Conservation (phyloP, 805 yeast species). For the Alloascoidea hylecoeti region DNA sequence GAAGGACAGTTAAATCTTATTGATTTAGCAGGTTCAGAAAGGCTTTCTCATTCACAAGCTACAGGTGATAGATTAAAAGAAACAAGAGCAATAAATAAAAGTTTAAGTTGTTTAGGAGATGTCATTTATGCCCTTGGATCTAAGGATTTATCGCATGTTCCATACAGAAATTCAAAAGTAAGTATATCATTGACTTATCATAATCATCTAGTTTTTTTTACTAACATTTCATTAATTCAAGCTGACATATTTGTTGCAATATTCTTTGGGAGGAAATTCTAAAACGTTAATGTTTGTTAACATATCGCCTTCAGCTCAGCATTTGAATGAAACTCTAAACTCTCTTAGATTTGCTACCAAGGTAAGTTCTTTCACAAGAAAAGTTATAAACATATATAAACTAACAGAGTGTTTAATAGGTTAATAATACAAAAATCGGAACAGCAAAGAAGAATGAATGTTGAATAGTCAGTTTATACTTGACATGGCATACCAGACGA, state of each 20-base stretch:
- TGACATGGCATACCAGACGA: no score
- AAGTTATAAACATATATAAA: not conserved
- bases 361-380: slow-evolving; percentile 2
- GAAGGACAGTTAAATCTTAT: slow-evolving; percentile 63
- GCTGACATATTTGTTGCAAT: slow-evolving; percentile 71
- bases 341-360: slow-evolving; percentile 81
- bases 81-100: slow-evolving; percentile 80
- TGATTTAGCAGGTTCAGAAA: slow-evolving; percentile 91
- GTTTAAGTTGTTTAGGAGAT: slow-evolving; percentile 80
- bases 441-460: slow-evolving; percentile 7
- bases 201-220: no score
- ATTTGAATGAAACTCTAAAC: slow-evolving; percentile 66
- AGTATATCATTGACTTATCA: slow-evolving; percentile 31
- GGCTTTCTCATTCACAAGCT: slow-evolving; percentile 61
- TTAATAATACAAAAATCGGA: slow-evolving; percentile 14
- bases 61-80: slow-evolving; percentile 73
- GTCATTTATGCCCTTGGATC: slow-evolving; percentile 61
- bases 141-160: slow-evolving; percentile 32
- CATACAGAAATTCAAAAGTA: slow-evolving; percentile 47
- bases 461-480: no score
- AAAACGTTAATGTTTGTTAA: slow-evolving; percentile 92
- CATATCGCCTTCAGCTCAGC: slow-evolving; percentile 49
- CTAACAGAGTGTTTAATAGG: slow-evolving; percentile 5
- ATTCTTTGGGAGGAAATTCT: slow-evolving; percentile 73
- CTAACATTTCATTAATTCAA: no score